Conservation (phyloP, 441 rosid species). For the Biscutella laevigata region DNA sequence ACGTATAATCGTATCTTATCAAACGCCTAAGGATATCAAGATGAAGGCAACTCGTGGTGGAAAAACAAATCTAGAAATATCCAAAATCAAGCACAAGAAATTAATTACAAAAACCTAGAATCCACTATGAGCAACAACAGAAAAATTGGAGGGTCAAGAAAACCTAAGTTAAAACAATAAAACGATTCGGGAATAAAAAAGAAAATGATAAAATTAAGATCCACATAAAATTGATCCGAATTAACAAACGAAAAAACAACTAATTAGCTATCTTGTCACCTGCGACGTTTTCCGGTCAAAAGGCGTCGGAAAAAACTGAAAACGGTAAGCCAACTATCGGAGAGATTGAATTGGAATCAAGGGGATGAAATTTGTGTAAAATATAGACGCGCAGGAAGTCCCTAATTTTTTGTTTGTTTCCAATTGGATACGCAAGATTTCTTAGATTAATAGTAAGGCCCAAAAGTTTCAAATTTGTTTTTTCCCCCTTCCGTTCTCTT, state of each 20-base stretch:
- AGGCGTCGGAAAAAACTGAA: slow-evolving; percentile 4
- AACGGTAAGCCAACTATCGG: background rate
- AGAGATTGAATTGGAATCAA: background rate
- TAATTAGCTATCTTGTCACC: slow-evolving; percentile 5
- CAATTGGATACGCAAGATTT: background rate
- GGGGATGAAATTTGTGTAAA: background rate
- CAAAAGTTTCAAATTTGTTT: background rate
- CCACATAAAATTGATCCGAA: background rate
- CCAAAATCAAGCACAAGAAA: background rate
- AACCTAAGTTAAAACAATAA: slow-evolving; percentile 13
- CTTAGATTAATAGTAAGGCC: background rate
- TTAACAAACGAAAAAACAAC: background rate
- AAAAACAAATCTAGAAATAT: background rate
- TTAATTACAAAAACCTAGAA: background rate
- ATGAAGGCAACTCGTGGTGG: background rate
- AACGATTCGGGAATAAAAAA: background rate
- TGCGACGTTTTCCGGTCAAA: background rate
- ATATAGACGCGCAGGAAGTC: background rate
- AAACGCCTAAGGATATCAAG: background rate
- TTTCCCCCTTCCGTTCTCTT: background rate
- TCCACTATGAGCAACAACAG: background rate
- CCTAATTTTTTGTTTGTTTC: background rate
- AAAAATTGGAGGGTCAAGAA: background rate
- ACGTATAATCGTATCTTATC: background rate
- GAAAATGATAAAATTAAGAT: background rate